These are phyloP conservation scores for Colletotrichum musae DNA, from an alignment of 2,329 filamentous ascomycete genomes.

Conservation along the genomic window DNA sequence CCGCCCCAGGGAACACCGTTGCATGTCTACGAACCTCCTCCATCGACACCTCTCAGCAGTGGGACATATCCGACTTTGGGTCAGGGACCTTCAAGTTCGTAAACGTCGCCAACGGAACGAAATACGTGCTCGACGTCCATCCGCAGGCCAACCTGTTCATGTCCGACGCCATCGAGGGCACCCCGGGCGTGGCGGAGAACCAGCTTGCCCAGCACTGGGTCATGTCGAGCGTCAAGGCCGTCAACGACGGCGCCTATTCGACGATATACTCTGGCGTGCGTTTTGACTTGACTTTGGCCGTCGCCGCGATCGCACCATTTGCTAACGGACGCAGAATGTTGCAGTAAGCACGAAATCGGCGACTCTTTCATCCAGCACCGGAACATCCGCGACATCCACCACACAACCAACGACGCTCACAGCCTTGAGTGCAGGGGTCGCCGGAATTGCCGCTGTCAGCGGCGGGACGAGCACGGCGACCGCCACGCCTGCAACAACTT, in stretches of 20 bases:
- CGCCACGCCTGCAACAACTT: conserved; percentile 7
- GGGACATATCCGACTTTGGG: conserved; percentile 50
- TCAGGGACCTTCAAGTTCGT: conserved; percentile 48
- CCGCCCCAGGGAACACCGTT: conserved; percentile 46
- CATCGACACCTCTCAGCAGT: conserved; percentile 49
- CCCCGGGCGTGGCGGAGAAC: conserved; percentile 31
- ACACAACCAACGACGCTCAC: conserved; percentile 21
- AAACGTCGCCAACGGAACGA: conserved; percentile 52
- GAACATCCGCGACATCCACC: conserved; percentile 14
- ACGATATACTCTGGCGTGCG: conserved; percentile 50
- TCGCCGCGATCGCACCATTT: no score
- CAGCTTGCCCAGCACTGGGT: conserved; percentile 53
- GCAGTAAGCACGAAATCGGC: conserved; percentile 14
- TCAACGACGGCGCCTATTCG: conserved; percentile 52
- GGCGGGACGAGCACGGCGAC: conserved; percentile 22
- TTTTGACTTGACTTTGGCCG: conserved; percentile 2
- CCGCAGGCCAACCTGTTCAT: conserved; percentile 51
- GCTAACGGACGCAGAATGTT: conserved; percentile 17
- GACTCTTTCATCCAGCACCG: conserved; percentile 29
- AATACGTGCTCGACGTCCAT: conserved; percentile 52
- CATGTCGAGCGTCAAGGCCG: conserved; percentile 48
- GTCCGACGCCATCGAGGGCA: conserved; percentile 40
- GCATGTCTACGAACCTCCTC: conserved; percentile 48
- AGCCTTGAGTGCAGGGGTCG: neutral
- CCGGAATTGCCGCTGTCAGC: conserved; percentile 1